Evolutionary conservation across 2,329 filamentous ascomycete genomes (phyloP).

Genomic region (Aplosporella prunicola): DNA sequence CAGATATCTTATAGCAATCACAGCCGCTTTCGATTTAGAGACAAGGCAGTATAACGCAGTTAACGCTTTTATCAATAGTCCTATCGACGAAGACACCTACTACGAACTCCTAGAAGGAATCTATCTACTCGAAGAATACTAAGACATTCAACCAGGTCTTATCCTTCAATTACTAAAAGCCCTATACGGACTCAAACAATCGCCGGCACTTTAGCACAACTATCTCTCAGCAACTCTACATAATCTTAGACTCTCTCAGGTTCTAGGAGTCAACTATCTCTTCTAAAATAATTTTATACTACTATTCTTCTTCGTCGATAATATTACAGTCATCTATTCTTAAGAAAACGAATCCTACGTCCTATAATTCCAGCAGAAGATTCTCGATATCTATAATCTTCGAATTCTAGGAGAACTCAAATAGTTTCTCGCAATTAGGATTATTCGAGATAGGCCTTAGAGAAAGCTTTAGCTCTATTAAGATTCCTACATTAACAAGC

Average conservation of each 20-base stretch:
- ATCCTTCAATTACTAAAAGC: constrained; percentile 14
- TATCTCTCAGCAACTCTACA: constrained; percentile 13
- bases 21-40: constrained; percentile 15
- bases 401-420: constrained; percentile 9
- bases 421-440: constrained; percentile 12
- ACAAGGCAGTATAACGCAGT: constrained; percentile 16
- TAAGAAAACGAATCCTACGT: constrained; percentile 1
- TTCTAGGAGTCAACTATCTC: constrained; percentile 12
- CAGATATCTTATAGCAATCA: constrained; percentile 15
- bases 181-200: constrained; percentile 18
- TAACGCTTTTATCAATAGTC: constrained; percentile 19
- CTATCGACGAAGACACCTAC: constrained; percentile 11
- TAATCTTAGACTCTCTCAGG: constrained; percentile 11
- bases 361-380: constrained; percentile 5
- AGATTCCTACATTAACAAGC: constrained; percentile 15
- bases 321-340: constrained; percentile 13
- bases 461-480: constrained; percentile 12
- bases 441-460: constrained; percentile 9
- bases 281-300: constrained; percentile 10
- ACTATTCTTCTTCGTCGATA: constrained; percentile 14
- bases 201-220: constrained; percentile 16
- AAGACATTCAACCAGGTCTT: background rate
- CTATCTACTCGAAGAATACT: background rate
- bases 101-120: constrained; percentile 15
- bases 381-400: constrained; percentile 7